phyloP scores from a whole-genome alignment of 495 filamentous ascomycete genomes.

The Trichoderma parareesei region DNA sequence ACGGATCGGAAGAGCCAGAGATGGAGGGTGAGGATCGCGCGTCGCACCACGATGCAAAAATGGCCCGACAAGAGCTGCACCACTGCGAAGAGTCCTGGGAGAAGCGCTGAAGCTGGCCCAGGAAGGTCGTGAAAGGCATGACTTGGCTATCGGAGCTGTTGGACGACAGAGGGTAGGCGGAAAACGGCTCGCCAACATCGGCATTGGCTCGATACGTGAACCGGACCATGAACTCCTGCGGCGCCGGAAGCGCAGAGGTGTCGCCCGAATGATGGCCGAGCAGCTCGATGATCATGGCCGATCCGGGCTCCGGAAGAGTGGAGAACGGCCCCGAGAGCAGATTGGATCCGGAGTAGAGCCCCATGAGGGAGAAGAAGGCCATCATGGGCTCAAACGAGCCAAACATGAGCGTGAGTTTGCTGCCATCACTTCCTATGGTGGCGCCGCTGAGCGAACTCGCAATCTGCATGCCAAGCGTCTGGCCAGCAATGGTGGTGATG shows the following conservation, averaged over 20 bases:
- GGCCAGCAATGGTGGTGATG: conserved; percentile 32
- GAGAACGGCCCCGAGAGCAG: conserved; percentile 15
- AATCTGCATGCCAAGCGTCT: conserved; percentile 29
- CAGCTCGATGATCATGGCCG: conserved; percentile 36
- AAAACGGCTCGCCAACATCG: conserved; percentile 16
- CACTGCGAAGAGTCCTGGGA: conserved; percentile 21
- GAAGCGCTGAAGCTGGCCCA: conserved; percentile 18
- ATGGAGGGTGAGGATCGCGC: neutral
- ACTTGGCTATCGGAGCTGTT: conserved; percentile 18
- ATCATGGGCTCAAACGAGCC: conserved; percentile 35
- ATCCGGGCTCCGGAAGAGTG: conserved; percentile 29
- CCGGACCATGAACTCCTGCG: conserved; percentile 28
- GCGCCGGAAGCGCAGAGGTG: conserved; percentile 13
- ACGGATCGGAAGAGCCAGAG: neutral
- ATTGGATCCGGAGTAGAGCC: conserved; percentile 14
- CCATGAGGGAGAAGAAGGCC: conserved; percentile 31
- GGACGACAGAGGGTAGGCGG: conserved; percentile 26
- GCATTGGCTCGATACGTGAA: conserved; percentile 33
- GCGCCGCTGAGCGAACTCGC: conserved; percentile 22
- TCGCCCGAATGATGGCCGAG: conserved; percentile 19
- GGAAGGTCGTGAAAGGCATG: conserved; percentile 24
- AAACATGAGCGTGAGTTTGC: conserved; percentile 35
- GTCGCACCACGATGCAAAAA: conserved; percentile 12
- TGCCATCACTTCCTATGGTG: conserved; percentile 7
- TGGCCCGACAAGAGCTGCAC: conserved; percentile 25